phyloP scores from a whole-genome alignment of 495 filamentous ascomycete genomes.

The Tuber melanosporum region DNA sequence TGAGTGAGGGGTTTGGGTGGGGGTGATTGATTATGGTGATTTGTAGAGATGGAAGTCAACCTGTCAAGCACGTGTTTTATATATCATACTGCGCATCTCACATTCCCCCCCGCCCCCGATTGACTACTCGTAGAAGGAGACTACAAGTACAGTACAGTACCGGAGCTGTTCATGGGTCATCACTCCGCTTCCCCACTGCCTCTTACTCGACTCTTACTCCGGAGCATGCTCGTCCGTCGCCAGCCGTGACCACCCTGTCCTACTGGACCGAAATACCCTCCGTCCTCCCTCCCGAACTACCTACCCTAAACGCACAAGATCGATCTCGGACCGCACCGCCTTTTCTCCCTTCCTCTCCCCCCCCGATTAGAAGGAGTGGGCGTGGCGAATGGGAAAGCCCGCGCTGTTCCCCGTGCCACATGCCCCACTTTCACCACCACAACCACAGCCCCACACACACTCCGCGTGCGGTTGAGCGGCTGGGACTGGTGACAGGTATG shows the following conservation, averaged over 20 bases:
- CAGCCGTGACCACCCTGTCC: background rate
- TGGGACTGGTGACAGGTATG: background rate
- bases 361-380: background rate
- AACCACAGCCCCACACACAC: background rate
- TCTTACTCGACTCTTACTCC: background rate
- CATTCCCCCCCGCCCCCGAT: background rate
- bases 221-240: background rate
- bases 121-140: background rate
- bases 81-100: background rate
- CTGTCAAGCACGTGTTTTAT: background rate
- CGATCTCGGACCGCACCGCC: background rate
- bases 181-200: background rate
- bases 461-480: background rate
- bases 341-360: background rate
- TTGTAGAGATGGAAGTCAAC: background rate
- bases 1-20: background rate
- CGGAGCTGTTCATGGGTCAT: background rate
- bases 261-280: background rate
- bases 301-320: background rate
- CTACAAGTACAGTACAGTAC: background rate
- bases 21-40: background rate
- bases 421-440: background rate
- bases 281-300: background rate
- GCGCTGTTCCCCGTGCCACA: background rate
- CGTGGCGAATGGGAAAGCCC: background rate